Conservation (phyloP, 1,139 yeast genomes). For the Pichia sp. region DNA sequence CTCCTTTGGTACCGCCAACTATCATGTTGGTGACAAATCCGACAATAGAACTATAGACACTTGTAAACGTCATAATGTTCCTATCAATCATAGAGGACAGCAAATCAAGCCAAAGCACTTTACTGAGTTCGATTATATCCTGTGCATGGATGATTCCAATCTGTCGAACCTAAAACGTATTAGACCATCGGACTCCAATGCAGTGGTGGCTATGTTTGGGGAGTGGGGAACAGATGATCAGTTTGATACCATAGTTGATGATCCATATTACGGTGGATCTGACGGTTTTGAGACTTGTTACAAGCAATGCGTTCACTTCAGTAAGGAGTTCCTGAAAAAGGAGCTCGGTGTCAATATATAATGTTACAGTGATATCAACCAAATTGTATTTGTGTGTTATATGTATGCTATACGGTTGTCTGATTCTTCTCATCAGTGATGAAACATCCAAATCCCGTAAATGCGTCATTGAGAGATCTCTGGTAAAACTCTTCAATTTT, state of each 20-base stretch:
- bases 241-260: constrained; percentile 59
- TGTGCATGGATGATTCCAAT: constrained; percentile 81
- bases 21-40: constrained; percentile 77
- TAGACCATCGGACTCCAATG: constrained; percentile 48
- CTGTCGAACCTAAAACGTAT: constrained; percentile 49
- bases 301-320: constrained; percentile 66
- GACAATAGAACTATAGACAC: constrained; percentile 67
- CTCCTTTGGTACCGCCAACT: constrained; percentile 85
- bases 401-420: background rate
- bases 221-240: constrained; percentile 53
- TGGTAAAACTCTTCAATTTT: constrained; percentile 60
- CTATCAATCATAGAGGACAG: constrained; percentile 71
- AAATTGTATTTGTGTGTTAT: too few relatives aligned
- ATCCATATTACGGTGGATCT: constrained; percentile 87
- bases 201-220: constrained; percentile 63
- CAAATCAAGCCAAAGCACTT: constrained; percentile 57
- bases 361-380: background rate
- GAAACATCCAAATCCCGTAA: constrained; percentile 79
- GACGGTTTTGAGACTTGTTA: constrained; percentile 79
- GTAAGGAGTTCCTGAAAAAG: constrained; percentile 51
- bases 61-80: constrained; percentile 66
- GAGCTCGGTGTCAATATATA: constrained; percentile 29
- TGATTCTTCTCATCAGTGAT: constrained; percentile 55
- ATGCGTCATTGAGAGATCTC: constrained; percentile 80
- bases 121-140: constrained; percentile 65